Base-by-base conservation (phyloP, 345 rosid genomes). In the Rhodomyrtus tomentosa region DNA sequence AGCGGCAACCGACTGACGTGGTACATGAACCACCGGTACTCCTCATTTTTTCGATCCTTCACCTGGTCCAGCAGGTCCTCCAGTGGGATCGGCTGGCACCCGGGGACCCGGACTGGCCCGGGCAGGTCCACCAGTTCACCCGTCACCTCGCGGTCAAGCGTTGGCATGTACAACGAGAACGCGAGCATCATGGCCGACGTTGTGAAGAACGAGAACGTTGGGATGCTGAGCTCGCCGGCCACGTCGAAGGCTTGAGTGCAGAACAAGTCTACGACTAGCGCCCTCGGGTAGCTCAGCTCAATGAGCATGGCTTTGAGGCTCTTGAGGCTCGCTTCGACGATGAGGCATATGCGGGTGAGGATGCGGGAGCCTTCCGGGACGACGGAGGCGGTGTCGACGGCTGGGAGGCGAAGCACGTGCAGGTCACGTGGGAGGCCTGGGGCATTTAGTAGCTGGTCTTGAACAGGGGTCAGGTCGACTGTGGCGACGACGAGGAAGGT, bases 251-350 rank as follows among this genome's bases (percentile, higher is more conserved):
- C 89, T 29, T 88, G 82, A 1, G 91, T 85, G 52, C 89, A 58
- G 58, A 91, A 87, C 2, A 86, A 9, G 51, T 92, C 92, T 4
- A 87, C 29, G 11, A 92, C 88, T 1, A 92, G 40, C 59, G 90
- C 94, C 22, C 55, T 54, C 0, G 87, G 90, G 36, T 38, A 73
- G 55, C 80, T 82, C 25, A 81, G 48, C 18, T 82, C 84, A 15
- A 76, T 4, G 2, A 84, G 88, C 38, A 54, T 81, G 3, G 87
- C 8, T 55, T 83, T 73, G 7, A 89, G 76, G 11, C 86, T 84
- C 81, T 84, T 82, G 80, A 92, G 88, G 82, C 89, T 85, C 73
- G 88, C 88, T 13, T 88, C 83, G 72, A 54, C 81, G 29, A 84
- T 81, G 80, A 82, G 84, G 58, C 73, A 83, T 32, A 90, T 2